Conservation (phyloP, 1,139 yeast genomes). For the Candida neerlandica region DNA sequence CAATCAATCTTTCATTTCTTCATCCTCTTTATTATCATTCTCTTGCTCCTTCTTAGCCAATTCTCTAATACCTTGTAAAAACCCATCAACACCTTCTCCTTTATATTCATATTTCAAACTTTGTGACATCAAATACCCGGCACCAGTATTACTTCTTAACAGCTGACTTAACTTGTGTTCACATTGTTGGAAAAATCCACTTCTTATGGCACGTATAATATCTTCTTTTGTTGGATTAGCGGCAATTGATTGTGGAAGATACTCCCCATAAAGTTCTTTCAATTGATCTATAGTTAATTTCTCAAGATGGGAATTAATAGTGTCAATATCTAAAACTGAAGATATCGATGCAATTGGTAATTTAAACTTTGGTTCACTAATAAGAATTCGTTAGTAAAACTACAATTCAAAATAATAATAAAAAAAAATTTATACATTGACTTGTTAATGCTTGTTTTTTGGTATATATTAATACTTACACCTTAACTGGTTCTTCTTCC, state of each 20-base stretch:
- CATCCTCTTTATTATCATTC: slow-evolving; percentile 11
- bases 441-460: too few relatives aligned
- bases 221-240: slow-evolving; percentile 38
- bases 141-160: slow-evolving; percentile 42
- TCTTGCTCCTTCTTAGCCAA: slow-evolving; percentile 26
- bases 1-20: slow-evolving; percentile 10
- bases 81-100: slow-evolving; percentile 63
- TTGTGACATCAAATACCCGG: slow-evolving; percentile 55
- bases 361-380: slow-evolving; percentile 11
- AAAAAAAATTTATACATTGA: background rate
- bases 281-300: slow-evolving; percentile 40
- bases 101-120: slow-evolving; percentile 52
- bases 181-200: slow-evolving; percentile 57
- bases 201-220: slow-evolving; percentile 49
- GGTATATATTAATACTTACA: slow-evolving; percentile 19
- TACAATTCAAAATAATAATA: slow-evolving; percentile 1
- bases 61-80: slow-evolving; percentile 51
- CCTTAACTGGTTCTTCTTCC: slow-evolving; percentile 21
- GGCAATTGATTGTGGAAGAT: slow-evolving; percentile 47
- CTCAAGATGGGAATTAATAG: slow-evolving; percentile 43
- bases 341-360: slow-evolving; percentile 32
- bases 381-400: slow-evolving; percentile 6
- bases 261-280: slow-evolving; percentile 34
- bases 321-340: slow-evolving; percentile 44
- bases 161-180: slow-evolving; percentile 47